phyloP scores from a whole-genome alignment of 257 asterid genomes.

The Gentiana dahurica region DNA sequence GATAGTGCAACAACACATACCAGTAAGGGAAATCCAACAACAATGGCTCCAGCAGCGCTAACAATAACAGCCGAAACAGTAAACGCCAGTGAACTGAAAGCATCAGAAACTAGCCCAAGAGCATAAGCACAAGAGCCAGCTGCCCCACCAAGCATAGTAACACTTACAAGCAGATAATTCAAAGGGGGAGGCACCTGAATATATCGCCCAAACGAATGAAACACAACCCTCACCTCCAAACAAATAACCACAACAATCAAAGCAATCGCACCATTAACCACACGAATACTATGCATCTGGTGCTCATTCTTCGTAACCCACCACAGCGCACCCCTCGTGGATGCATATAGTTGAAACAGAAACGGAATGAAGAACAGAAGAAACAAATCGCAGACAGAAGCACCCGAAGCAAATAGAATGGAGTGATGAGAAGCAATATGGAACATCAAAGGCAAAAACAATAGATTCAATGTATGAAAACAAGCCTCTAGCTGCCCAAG shows the following conservation, averaged over 20 bases:
- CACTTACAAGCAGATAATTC: constrained; percentile 72
- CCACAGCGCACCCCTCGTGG: constrained; percentile 94
- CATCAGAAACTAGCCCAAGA: constrained; percentile 80
- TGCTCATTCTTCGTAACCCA: constrained; percentile 85
- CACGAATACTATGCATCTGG: constrained; percentile 70
- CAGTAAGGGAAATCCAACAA: constrained; percentile 83
- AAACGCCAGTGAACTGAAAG: constrained; percentile 61
- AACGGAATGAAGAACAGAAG: constrained; percentile 85
- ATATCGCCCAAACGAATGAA: constrained; percentile 90
- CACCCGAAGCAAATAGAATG: constrained; percentile 53
- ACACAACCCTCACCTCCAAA: constrained; percentile 92
- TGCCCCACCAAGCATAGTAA: constrained; percentile 92
- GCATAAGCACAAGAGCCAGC: constrained; percentile 75
- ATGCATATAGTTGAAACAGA: constrained; percentile 83
- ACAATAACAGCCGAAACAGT: constrained; percentile 62
- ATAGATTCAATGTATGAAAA: constrained; percentile 67
- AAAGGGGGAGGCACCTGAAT: constrained; percentile 95
- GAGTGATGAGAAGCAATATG: constrained; percentile 72
- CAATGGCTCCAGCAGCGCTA: constrained; percentile 89
- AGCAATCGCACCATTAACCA: constrained; percentile 84
- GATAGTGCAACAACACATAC: constrained; percentile 28
- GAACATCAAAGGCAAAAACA: constrained; percentile 65
- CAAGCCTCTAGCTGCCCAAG: constrained; percentile 90
- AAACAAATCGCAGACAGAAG: constrained; percentile 61
- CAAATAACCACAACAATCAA: constrained; percentile 64